Base-by-base conservation (phyloP, 1,284 basidiomycete species). In the Leccinum ponderosum region DNA sequence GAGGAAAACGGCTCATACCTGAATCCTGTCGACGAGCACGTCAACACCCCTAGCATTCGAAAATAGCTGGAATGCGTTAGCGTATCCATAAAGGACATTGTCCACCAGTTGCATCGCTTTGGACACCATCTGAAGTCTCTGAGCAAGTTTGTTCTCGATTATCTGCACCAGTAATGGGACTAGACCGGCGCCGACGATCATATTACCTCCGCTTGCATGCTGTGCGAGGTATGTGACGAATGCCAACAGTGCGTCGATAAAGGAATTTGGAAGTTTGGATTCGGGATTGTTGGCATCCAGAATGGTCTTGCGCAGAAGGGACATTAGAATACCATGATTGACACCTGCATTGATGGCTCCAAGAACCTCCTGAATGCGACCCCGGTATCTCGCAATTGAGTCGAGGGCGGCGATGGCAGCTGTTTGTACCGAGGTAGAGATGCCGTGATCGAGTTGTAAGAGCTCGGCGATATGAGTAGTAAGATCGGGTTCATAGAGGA, bases 181-280 rank as follows among this genome's bases (percentile, higher is more conserved):
- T 52, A 98, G 79, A 3, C 97, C 97, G n/a, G 97, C 96, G n/a
- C 94, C 93, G 60, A 98, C 92, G 50, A 98, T 87, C 90, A 97
- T 93, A 69, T 91, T 94, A 35, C 93, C 94, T 33, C 94, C 94
- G 1, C 88, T 84, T 3, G 91, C 83, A 68, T 94, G 90, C 17
- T 91, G 90, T 12, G 94, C 89, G 65, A 99, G 85, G 77, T 89
- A 94, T 2, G 91, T 94, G 47, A 99, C 83, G 69, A 99, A 93
- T 25, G 89, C 87, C 64, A 98, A 79, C 20, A 98, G 78, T 0
- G 93, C 88, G 58, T 98, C 96, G 42, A 95, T 85, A 64, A 95
- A 91, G 1, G 94, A 86, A 64, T 91, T 86, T 3, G 91, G 87
- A n/a, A 91, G 75, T 35, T 78, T 83, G 25, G 86, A 89, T 44